Evolutionary conservation across 129 eudicot species (phyloP).

Genomic region (Chrysanthemum seticuspe): DNA sequence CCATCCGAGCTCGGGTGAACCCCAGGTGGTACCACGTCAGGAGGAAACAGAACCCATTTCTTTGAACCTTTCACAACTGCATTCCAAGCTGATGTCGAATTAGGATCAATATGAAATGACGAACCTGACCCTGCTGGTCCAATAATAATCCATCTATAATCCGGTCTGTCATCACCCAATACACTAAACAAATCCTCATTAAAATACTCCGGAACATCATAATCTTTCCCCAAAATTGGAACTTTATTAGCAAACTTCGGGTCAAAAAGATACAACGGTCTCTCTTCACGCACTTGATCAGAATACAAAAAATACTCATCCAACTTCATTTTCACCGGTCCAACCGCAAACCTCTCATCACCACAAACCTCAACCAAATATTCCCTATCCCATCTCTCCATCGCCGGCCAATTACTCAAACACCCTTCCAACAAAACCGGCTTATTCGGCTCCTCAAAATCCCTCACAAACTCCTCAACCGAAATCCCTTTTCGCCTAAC

Average conservation of each 20-base stretch:
- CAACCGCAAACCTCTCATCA: constrained; percentile 62
- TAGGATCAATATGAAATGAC: constrained; percentile 96
- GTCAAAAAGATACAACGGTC: constrained; percentile 95
- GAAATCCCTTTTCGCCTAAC: constrained; percentile 71
- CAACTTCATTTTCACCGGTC: constrained; percentile 83
- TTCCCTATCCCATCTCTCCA: constrained; percentile 74
- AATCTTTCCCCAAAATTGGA: constrained; percentile 59
- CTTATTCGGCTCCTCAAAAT: constrained; percentile 84
- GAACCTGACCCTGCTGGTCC: constrained; percentile 99
- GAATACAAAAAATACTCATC: constrained; percentile 70
- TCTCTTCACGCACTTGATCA: constrained; percentile 75
- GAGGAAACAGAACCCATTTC: constrained; percentile 94
- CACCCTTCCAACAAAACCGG: constrained; percentile 97
- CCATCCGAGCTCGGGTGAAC: constrained; percentile 98
- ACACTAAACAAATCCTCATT: constrained; percentile 84
- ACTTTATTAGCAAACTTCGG: constrained; percentile 83
- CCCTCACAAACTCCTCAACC: constrained; percentile 61
- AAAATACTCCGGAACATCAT: constrained; percentile 72
- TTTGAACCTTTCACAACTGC: constrained; percentile 94
- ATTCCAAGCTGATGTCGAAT: constrained; percentile 98
- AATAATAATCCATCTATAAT: constrained; percentile 92
- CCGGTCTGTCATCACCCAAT: constrained; percentile 88
- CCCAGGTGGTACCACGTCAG: constrained; percentile 95
- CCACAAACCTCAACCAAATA: constrained; percentile 61
- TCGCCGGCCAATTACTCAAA: constrained; percentile 71